phyloP scores from a whole-genome alignment of 192 early-diverging fungal species.

The Backusella circina region DNA sequence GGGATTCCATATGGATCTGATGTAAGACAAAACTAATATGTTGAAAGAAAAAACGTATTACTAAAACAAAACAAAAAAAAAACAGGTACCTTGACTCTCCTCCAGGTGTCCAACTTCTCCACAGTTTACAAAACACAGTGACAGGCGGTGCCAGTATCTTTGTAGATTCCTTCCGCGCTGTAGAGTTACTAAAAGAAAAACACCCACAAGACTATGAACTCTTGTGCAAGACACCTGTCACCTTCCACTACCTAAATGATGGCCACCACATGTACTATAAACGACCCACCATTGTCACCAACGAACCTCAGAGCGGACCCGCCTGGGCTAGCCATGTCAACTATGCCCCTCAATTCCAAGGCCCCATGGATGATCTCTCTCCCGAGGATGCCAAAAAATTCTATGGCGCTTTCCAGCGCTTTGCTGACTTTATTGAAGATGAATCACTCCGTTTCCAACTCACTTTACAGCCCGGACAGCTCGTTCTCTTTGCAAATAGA shows the following conservation, averaged over 20 bases:
- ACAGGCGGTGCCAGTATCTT: conserved; percentile 71
- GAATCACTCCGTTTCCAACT: conserved; percentile 52
- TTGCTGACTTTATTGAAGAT: conserved; percentile 56
- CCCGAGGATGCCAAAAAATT: conserved; percentile 47
- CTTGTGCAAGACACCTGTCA: conserved; percentile 56
- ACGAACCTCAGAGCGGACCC: conserved; percentile 32
- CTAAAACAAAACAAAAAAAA: no score
- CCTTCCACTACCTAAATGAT: conserved; percentile 80
- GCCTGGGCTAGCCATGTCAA: conserved; percentile 54
- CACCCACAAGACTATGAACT: conserved; percentile 60
- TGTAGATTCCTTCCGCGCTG: conserved; percentile 69
- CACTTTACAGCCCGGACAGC: conserved; percentile 63
- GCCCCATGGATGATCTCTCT: conserved; percentile 52
- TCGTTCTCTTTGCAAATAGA: conserved; percentile 75
- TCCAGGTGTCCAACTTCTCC: conserved; percentile 77
- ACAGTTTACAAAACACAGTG: conserved; percentile 75
- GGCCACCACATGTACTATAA: conserved; percentile 71
- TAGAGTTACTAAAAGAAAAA: conserved; percentile 49
- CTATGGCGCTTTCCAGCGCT: conserved; percentile 61
- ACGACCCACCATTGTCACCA: conserved; percentile 59
- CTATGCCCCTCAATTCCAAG: conserved; percentile 86
- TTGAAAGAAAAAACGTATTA: no score
- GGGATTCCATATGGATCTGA: conserved; percentile 84
- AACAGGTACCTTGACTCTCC: conserved; percentile 79
- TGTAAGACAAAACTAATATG: conserved; percentile 46